Evolutionary conservation across 345 rosid species (phyloP), one percentile per base, ranked within the genome.

Genomic region (Draba incana): DNA sequence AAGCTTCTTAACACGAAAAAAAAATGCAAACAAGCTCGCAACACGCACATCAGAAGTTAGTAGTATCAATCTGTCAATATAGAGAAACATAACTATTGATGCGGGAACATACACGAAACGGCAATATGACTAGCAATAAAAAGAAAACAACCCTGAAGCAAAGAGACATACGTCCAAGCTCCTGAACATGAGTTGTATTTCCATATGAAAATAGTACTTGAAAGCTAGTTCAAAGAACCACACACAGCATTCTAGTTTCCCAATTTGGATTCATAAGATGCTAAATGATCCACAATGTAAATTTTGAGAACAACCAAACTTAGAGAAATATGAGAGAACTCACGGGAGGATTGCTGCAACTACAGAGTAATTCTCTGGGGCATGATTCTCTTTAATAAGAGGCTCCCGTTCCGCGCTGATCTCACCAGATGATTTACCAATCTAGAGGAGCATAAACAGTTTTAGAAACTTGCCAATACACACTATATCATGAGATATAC

Each of bases 261-360:
- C 16, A 66, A 24, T 4, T 10, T 53, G 8, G 10, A 4, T 42
- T 20, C 45, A 68, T 10, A 48, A 25, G 48, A 68, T 25, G 16
- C 8, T 35, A 47, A 47, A 45, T 6, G 56, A 46, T 23, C 20
- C 20, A 20, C 20, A 20, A 20, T 20, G 20, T 20, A 20, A 20
- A 20, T 20, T 20, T 20, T 20, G 20, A 20, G 20, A 20, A 20
- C 1, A 20, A 45, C 14, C 30, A 66, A 75, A 49, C 6, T 42
- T 50, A 71, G 69, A 76, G 48, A 70, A 46, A 61, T 42, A 56
- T 7, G 46, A 71, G 61, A 67, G 57, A 62, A 25, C 89, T 84
- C 70, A 92, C 98, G 98, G 98, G 53, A 86, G 77, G 58, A 88
- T 45, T 0, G 95, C 86, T 8, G 95, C 76, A 35, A 52, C 46